phyloP scores from a whole-genome alignment of 495 filamentous ascomycete genomes.

The Penicillium paradoxum region DNA sequence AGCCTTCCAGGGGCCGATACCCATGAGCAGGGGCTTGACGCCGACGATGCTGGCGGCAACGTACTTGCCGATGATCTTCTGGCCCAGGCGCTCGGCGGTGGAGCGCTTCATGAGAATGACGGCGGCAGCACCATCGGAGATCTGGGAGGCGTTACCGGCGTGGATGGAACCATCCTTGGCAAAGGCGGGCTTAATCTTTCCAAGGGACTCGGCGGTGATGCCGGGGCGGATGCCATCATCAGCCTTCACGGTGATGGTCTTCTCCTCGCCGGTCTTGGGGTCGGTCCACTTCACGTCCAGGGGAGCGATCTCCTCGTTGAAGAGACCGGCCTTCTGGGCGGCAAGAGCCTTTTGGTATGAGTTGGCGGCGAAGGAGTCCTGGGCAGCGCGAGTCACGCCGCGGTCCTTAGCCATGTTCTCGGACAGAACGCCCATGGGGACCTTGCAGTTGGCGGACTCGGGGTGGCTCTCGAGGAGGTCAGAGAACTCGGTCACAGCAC shows the following conservation, averaged over 20 bases:
- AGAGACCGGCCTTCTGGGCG: constrained; percentile 84
- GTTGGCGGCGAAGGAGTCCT: constrained; percentile 84
- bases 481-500: constrained; percentile 89
- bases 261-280: constrained; percentile 84
- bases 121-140: constrained; percentile 92
- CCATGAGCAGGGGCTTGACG: constrained; percentile 91
- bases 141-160: constrained; percentile 92
- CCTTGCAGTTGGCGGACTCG: constrained; percentile 92
- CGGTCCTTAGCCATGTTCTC: constrained; percentile 92
- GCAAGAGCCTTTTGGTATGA: constrained; percentile 85
- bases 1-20: constrained; percentile 90
- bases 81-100: constrained; percentile 81
- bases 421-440: constrained; percentile 92
- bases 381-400: constrained; percentile 61
- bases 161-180: constrained; percentile 90
- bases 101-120: constrained; percentile 94
- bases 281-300: constrained; percentile 78
- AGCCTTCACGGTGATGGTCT: constrained; percentile 72
- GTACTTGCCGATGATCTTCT: constrained; percentile 86
- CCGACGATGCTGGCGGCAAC: constrained; percentile 80
- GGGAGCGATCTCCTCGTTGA: constrained; percentile 88
- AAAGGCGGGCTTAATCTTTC: constrained; percentile 89
- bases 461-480: constrained; percentile 80
- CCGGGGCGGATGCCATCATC: constrained; percentile 86
- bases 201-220: constrained; percentile 78